Evolutionary conservation across 78 protist genomes (phyloP).

Genomic region (Dictyostelium capitatum): DNA sequence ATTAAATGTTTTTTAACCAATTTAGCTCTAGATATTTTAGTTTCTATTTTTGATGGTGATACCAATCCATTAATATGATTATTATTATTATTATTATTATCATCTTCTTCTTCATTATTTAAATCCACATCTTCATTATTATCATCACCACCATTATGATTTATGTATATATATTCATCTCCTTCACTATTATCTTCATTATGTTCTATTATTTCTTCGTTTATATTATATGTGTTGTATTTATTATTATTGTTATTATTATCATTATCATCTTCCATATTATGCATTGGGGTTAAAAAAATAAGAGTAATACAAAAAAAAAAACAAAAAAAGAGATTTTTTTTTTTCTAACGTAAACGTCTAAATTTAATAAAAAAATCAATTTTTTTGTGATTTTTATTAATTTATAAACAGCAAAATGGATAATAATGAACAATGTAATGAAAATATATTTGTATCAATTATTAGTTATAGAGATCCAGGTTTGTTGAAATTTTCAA

Average conservation of each 20-base stretch:
- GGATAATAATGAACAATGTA: too few species aligned
- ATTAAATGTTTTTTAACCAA: constrained; percentile 42
- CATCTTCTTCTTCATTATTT: not conserved
- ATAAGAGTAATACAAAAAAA: too few species aligned
- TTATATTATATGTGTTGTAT: too few species aligned
- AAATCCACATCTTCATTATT: not conserved
- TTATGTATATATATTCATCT: too few species aligned
- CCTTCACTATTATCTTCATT: not conserved
- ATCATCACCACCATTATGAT: not conserved
- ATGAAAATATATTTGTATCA: constrained; percentile 71
- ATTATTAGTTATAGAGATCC: constrained; percentile 83
- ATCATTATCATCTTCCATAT: too few species aligned
- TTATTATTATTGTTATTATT: too few species aligned
- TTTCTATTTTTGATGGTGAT: not conserved
- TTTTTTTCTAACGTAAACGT: too few species aligned
- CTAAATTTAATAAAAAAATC: too few species aligned
- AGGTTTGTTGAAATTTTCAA: constrained; percentile 4
- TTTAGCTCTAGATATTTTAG: not conserved
- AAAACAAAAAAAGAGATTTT: too few species aligned
- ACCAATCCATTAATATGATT: not conserved
- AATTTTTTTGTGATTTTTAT: too few species aligned
- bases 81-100: not conserved
- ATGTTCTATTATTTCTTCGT: not conserved
- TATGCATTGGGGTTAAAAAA: too few species aligned
- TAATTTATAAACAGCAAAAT: too few species aligned